These are phyloP conservation scores for Salix dunnii DNA, from an alignment of 345 rosid species.

Conservation along the genomic window DNA sequence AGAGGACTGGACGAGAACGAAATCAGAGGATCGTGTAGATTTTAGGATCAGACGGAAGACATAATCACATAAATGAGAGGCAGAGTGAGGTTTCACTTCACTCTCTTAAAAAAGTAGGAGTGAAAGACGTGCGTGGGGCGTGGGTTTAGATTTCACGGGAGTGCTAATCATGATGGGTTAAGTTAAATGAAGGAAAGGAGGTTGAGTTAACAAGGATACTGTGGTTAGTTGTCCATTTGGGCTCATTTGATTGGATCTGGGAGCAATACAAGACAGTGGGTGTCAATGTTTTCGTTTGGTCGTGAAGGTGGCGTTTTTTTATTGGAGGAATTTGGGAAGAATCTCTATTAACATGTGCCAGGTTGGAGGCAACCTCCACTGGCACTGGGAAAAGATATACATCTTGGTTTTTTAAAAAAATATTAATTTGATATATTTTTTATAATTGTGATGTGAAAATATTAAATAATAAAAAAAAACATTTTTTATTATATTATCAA, in stretches of 20 bases:
- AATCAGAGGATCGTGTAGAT: neutral
- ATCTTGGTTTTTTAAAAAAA: no score
- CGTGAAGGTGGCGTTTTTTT: neutral
- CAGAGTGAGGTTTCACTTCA: neutral
- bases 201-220: neutral
- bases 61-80: neutral
- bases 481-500: no score
- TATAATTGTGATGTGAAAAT: no score
- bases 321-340: neutral
- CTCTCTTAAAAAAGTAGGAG: neutral
- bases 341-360: neutral
- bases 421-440: no score
- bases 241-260: conserved; percentile 2
- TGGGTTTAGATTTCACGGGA: neutral
- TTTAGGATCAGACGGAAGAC: neutral
- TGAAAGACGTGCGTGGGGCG: neutral
- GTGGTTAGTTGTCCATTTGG: neutral
- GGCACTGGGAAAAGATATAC: no score
- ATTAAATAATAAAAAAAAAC: no score
- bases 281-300: neutral
- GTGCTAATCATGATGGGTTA: neutral
- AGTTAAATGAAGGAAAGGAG: neutral
- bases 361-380: neutral
- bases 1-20: neutral
- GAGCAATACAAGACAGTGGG: neutral